Conservation (phyloP, 108 stramenopile genomes). For the Epithemia pelagica region DNA sequence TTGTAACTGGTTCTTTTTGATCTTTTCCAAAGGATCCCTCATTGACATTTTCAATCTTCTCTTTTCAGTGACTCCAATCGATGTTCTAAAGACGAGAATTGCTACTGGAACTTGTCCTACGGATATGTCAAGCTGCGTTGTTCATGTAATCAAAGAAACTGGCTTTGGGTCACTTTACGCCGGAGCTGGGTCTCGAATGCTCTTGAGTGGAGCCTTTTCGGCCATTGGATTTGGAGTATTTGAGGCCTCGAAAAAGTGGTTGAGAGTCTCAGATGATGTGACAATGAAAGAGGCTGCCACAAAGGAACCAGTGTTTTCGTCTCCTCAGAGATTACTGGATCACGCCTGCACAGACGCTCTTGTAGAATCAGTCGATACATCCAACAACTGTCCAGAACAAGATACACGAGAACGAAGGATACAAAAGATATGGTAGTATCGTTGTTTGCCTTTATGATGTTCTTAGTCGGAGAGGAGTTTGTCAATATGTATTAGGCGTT, state of each 20-base stretch:
- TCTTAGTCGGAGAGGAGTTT: too few relatives aligned
- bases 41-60: too few relatives aligned
- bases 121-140: constrained; percentile 19
- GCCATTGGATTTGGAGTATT: constrained; percentile 52
- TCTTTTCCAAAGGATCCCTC: too few relatives aligned
- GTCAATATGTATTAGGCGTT: too few relatives aligned
- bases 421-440: too few relatives aligned
- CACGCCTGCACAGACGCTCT: not conserved
- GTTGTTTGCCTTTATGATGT: too few relatives aligned
- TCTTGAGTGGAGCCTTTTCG: constrained; percentile 34
- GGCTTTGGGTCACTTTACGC: constrained; percentile 35
- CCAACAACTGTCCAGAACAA: too few relatives aligned
- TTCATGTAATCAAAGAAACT: constrained; percentile 16
- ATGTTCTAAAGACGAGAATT: constrained; percentile 64
- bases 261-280: constrained; percentile 20
- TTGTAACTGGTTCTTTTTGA: too few relatives aligned
- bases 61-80: constrained; percentile 46
- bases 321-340: not conserved
- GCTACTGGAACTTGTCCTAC: constrained; percentile 30
- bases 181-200: constrained; percentile 37
- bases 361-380: too few relatives aligned
- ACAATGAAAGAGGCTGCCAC: not conserved
- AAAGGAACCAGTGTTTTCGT: not conserved
- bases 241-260: constrained; percentile 26
- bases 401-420: too few relatives aligned